Base-by-base conservation (phyloP, 2,329 filamentous ascomycete genomes). In the Ceratocystis albifundus region DNA sequence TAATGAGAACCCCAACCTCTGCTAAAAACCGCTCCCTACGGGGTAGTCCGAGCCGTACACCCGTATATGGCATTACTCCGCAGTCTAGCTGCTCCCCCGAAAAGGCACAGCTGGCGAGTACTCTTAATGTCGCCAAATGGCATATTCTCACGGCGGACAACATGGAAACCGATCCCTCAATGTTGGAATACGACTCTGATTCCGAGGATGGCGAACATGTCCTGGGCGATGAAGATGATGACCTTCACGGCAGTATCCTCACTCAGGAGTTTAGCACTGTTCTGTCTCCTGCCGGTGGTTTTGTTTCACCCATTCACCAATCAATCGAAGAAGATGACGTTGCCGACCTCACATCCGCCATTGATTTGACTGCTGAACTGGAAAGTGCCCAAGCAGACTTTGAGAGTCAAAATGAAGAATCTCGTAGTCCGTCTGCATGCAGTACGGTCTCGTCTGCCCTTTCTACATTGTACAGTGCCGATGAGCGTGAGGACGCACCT, bases 391-490 rank as follows among this genome's bases (percentile, higher is more conserved):
- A 44, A 4, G 41, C 55, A 20, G n/a, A 25, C 3, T 22, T 50
- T 5, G 48, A 61, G 10, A 17, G 36, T 5, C 48, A 59, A 17
- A 28, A 4, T n/a, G 25, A 63, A 15, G 64, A 65, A 22, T 22
- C 53, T 15, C 50, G 41, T 20, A 64, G 61, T n/a, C 61, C 63
- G n/a, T 67, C 66, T n/a, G 28, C 44, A 28, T 57, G 76, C 3
- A 82, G 79, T 68, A 75, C 80, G 7, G 73, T 76, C 15, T 83
- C 80, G 0, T 83, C 80, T 48, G 78, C 80, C 1, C 74, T 84
- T 4, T 84, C 82, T 3, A 84, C 82, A 0, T 72, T 84, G 4
- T 83, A 83, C 69, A 84, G 81, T 67, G 80, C 79, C 61, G 80
- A 81, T 36, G 80, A 82, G 65, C 74, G 75, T 0, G 76, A 79